Conservation (phyloP, 768 basidiomycete species). For the Serpula lacrymans region DNA sequence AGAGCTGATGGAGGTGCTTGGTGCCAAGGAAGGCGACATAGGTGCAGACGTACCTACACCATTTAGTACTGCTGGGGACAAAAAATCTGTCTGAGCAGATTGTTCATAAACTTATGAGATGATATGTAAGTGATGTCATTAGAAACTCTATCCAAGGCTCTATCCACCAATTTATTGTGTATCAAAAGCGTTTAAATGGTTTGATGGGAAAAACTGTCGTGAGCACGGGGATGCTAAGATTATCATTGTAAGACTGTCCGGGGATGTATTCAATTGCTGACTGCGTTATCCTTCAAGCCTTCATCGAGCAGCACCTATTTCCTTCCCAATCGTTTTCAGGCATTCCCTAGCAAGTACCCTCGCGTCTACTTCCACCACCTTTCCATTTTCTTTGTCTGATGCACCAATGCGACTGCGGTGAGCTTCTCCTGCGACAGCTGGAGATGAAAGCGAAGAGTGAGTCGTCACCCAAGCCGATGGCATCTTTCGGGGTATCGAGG, state of each 20-base stretch:
- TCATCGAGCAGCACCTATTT: slow-evolving; percentile 56
- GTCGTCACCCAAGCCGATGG: slow-evolving; percentile 63
- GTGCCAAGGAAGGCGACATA: slow-evolving; percentile 54
- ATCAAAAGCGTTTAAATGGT: too few relatives aligned
- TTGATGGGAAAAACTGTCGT: too few relatives aligned
- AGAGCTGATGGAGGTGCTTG: slow-evolving; percentile 53
- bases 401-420: slow-evolving; percentile 19
- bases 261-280: too few relatives aligned
- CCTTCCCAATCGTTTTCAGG: slow-evolving; percentile 65
- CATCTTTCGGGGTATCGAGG: slow-evolving; percentile 62
- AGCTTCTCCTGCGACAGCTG: slow-evolving; percentile 3
- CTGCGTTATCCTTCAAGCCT: slow-evolving; percentile 3
- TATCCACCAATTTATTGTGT: too few relatives aligned
- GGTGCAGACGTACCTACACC: slow-evolving; percentile 28
- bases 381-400: slow-evolving; percentile 10
- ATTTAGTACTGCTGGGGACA: slow-evolving; percentile 8
- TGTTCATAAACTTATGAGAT: too few relatives aligned
- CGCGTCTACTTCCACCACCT: slow-evolving; percentile 58
- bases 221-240: too few relatives aligned
- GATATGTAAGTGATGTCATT: too few relatives aligned
- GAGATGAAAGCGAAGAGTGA: slow-evolving; percentile 1
- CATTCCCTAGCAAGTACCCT: slow-evolving; percentile 63
- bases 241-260: too few relatives aligned
- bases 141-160: too few relatives aligned
- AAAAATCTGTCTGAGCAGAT: too few relatives aligned